Conservation (phyloP, 2,329 filamentous ascomycete species). For the Seiridium unicorne region DNA sequence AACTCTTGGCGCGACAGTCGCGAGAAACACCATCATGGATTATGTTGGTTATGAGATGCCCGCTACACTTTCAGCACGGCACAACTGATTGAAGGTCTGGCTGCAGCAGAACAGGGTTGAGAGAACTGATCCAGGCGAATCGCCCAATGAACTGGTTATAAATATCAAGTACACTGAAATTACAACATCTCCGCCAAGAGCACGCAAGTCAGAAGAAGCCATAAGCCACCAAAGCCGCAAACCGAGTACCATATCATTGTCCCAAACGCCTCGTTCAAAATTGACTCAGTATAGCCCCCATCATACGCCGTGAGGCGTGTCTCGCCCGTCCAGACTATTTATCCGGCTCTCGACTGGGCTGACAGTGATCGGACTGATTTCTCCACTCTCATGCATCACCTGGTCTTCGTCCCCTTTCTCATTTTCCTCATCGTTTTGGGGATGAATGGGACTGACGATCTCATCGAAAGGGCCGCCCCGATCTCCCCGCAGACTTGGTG, state of each 20-base stretch:
- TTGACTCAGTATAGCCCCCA: too few species aligned
- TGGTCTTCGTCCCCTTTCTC: neutral
- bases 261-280: neutral
- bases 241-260: too few species aligned
- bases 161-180: too few species aligned
- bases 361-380: slow-evolving; percentile 3
- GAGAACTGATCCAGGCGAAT: too few species aligned
- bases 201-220: neutral
- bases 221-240: too few species aligned
- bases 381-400: neutral
- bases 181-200: neutral
- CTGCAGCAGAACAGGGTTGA: too few species aligned
- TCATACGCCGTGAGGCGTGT: neutral
- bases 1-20: too few species aligned
- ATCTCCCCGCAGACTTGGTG: neutral
- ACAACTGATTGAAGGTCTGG: too few species aligned
- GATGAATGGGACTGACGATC: neutral
- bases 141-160: too few species aligned
- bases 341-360: slow-evolving; percentile 11
- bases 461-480: neutral
- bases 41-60: too few species aligned
- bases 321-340: neutral
- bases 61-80: too few species aligned
- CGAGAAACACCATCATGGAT: too few species aligned
- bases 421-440: neutral